These are phyloP conservation scores for Smallanthus sonchifolius DNA, from an alignment of 129 eudicot species.

Conservation along the genomic window DNA sequence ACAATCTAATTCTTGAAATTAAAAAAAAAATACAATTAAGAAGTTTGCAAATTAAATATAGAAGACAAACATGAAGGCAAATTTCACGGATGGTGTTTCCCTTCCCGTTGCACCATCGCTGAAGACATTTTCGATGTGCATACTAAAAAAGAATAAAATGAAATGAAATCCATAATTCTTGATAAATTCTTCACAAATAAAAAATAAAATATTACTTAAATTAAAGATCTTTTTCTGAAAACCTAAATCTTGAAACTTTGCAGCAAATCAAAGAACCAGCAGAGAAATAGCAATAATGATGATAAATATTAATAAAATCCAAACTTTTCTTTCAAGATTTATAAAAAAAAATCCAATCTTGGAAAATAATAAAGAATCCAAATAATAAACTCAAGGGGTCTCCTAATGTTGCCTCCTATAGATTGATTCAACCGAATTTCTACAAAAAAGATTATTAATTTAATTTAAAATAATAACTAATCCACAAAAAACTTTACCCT, in stretches of 20 bases:
- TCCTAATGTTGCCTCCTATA: background rate
- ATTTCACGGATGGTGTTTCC: background rate
- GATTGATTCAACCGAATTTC: conserved; percentile 26
- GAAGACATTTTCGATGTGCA: background rate
- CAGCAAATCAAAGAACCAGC: background rate
- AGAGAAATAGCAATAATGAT: background rate
- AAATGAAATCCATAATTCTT: conserved; percentile 1
- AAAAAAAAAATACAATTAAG: too few relatives aligned
- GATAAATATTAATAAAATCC: background rate
- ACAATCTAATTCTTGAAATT: too few relatives aligned
- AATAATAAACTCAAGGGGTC: conserved; percentile 1
- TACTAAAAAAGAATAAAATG: background rate
- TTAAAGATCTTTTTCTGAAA: background rate
- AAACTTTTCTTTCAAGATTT: conserved; percentile 1
- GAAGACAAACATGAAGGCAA: background rate
- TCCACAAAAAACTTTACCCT: conserved; percentile 12
- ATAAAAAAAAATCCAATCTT: background rate
- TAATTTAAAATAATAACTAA: background rate
- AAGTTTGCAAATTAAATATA: background rate
- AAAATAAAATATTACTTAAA: background rate
- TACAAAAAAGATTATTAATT: background rate
- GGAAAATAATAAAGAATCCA: background rate
- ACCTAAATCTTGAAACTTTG: conserved; percentile 16
- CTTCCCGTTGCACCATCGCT: background rate
- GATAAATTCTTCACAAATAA: background rate